Percentiles rank a stretch among this genome's conserved stretches.
Conservation (phyloP, 2,329 filamentous ascomycete genomes). For the Verticillium nubilum region DNA sequence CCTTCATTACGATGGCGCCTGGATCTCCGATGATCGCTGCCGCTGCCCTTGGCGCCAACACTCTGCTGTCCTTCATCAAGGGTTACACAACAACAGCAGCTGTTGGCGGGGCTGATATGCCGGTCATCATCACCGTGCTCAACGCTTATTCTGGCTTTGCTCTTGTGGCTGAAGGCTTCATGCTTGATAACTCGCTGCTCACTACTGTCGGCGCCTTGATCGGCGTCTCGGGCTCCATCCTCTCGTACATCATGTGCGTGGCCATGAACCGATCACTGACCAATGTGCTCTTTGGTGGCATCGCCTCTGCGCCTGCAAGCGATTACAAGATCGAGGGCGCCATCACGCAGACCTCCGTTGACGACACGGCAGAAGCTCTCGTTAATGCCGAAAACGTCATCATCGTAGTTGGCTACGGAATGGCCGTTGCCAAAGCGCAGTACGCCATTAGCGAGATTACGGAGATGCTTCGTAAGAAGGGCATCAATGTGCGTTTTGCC, state of each 20-base stretch:
- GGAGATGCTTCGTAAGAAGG: slow-evolving; percentile 63
- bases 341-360: slow-evolving; percentile 71
- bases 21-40: slow-evolving; percentile 75
- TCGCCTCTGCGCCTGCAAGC: slow-evolving; percentile 55
- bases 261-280: slow-evolving; percentile 90
- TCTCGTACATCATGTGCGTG: slow-evolving; percentile 82
- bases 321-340: slow-evolving; percentile 76
- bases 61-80: slow-evolving; percentile 74
- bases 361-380: slow-evolving; percentile 74
- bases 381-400: slow-evolving; percentile 78
- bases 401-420: slow-evolving; percentile 86
- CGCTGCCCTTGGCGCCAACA: slow-evolving; percentile 69
- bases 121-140: slow-evolving; percentile 82
- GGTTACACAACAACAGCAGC: slow-evolving; percentile 84
- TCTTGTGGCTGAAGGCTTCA: slow-evolving; percentile 83
- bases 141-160: slow-evolving; percentile 92
- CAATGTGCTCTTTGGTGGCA: slow-evolving; percentile 84
- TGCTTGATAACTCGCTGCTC: slow-evolving; percentile 81
- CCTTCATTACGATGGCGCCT: slow-evolving; percentile 76
- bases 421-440: slow-evolving; percentile 91
- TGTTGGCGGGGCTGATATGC: slow-evolving; percentile 93
- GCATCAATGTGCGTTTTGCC: slow-evolving; percentile 78
- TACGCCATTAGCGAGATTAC: slow-evolving; percentile 86
- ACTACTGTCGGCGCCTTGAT: slow-evolving; percentile 84
- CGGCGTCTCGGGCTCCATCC: slow-evolving; percentile 80